Evolutionary conservation across 2,329 filamentous ascomycete genomes (phyloP).

Genomic region (Nemania bipapillata): DNA sequence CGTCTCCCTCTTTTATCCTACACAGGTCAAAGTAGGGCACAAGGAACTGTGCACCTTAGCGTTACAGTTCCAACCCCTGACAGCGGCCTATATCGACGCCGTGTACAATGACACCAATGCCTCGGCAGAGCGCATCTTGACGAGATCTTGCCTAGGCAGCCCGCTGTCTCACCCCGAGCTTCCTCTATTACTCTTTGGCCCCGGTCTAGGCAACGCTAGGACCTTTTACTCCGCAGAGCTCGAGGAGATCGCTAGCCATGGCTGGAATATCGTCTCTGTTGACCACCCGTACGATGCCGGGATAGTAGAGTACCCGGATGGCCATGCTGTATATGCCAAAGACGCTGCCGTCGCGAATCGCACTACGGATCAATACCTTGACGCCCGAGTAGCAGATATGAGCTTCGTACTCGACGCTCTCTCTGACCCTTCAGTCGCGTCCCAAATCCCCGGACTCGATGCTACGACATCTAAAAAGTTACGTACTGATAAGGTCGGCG

Average conservation of each 20-base stretch:
- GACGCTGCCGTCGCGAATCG: background rate
- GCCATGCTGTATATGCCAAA: slow-evolving; percentile 4
- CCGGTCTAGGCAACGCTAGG: background rate
- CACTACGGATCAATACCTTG: slow-evolving; percentile 2
- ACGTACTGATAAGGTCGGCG: background rate
- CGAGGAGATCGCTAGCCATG: slow-evolving; percentile 2
- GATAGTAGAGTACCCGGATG: slow-evolving; percentile 4
- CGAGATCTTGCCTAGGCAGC: background rate
- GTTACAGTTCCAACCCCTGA: slow-evolving; percentile 15
- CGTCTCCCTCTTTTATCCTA: slow-evolving; percentile 20
- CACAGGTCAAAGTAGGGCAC: background rate
- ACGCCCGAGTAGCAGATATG: slow-evolving; percentile 10
- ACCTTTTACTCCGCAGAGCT: slow-evolving; percentile 15
- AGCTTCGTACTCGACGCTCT: slow-evolving; percentile 17
- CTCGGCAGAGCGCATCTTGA: slow-evolving; percentile 9
- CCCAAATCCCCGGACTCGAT: slow-evolving; percentile 1
- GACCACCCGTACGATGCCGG: slow-evolving; percentile 16
- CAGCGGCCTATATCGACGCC: slow-evolving; percentile 14
- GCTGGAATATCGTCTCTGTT: slow-evolving; percentile 8
- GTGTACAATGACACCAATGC: slow-evolving; percentile 14
- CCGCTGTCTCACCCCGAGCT: slow-evolving; percentile 6
- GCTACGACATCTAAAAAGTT: background rate
- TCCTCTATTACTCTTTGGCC: slow-evolving; percentile 12
- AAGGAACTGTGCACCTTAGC: background rate
- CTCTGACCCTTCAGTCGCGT: background rate